Evolutionary conservation across 805 yeast species (phyloP).

Genomic region (Scheffersomyces coipomensis): DNA sequence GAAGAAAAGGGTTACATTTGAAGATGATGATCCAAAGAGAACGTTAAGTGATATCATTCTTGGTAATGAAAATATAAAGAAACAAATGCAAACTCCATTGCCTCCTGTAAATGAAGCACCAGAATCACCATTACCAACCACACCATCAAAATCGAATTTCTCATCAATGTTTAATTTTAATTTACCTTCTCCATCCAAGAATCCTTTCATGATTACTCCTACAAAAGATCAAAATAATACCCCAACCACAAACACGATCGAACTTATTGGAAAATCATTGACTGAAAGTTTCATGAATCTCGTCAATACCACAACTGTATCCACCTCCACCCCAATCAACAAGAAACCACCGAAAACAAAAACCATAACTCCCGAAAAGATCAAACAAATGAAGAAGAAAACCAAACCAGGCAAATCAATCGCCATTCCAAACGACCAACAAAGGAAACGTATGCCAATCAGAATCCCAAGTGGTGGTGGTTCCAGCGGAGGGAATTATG

Average conservation of each 20-base stretch:
- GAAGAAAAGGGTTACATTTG: constrained; percentile 1
- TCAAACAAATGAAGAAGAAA: constrained; percentile 7
- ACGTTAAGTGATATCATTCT: constrained; percentile 7
- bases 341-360: constrained; percentile 5
- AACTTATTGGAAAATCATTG: constrained; percentile 21
- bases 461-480: constrained; percentile 10
- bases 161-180: not conserved
- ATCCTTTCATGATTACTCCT: not conserved
- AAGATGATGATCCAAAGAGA: constrained; percentile 11
- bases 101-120: too few species aligned
- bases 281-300: constrained; percentile 22
- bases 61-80: constrained; percentile 1
- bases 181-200: not conserved
- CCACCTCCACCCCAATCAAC: constrained; percentile 2
- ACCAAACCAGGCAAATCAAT: constrained; percentile 18
- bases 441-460: constrained; percentile 30
- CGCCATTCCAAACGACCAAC: constrained; percentile 23
- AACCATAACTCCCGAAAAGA: constrained; percentile 13
- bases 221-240: not conserved
- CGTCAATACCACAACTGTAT: constrained; percentile 4
- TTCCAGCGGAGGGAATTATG: constrained; percentile 31
- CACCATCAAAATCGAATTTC: not conserved
- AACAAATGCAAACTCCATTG: not conserved
- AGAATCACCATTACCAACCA: not conserved
- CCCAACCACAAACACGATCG: not conserved